phyloP scores from a whole-genome alignment of 1,284 basidiomycete species.

The Ganoderma sinense region DNA sequence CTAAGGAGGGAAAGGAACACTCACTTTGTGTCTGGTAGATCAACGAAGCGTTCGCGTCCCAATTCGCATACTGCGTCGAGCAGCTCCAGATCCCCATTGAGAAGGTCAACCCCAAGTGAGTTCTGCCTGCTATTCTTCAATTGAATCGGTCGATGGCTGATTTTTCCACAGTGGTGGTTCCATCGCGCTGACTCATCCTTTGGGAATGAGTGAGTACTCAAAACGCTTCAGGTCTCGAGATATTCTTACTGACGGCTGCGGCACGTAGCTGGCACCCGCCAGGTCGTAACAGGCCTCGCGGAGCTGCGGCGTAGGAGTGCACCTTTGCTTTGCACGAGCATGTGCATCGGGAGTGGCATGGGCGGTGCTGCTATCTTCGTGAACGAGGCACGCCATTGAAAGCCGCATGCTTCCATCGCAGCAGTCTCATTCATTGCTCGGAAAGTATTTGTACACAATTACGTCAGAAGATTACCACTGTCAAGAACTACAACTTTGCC shows the following conservation, averaged over 20 bases:
- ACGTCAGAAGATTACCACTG: background rate
- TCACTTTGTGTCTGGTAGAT: slow-evolving; percentile 53
- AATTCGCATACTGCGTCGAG: slow-evolving; percentile 84
- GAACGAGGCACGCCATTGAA: slow-evolving; percentile 59
- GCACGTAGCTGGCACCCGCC: slow-evolving; percentile 52
- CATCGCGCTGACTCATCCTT: slow-evolving; percentile 84
- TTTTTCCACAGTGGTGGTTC: slow-evolving; percentile 71
- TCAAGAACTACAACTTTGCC: background rate
- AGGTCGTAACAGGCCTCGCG: slow-evolving; percentile 85
- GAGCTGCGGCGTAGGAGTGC: slow-evolving; percentile 77
- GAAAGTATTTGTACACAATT: background rate
- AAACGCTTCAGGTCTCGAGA: background rate
- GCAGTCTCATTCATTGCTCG: background rate
- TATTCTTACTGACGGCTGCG: slow-evolving; percentile 33
- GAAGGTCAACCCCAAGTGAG: slow-evolving; percentile 88
- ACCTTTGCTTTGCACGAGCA: slow-evolving; percentile 79
- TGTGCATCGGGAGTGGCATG: slow-evolving; percentile 93
- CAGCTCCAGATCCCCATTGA: slow-evolving; percentile 81
- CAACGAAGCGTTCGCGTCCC: slow-evolving; percentile 86
- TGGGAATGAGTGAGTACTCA: slow-evolving; percentile 78
- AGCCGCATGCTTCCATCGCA: background rate
- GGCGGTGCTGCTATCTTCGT: slow-evolving; percentile 86
- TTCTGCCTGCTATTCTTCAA: background rate
- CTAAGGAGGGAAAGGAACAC: background rate
- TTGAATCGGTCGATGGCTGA: background rate